phyloP scores from a whole-genome alignment of 2,329 filamentous ascomycete genomes.

The Aspergillus latus region DNA sequence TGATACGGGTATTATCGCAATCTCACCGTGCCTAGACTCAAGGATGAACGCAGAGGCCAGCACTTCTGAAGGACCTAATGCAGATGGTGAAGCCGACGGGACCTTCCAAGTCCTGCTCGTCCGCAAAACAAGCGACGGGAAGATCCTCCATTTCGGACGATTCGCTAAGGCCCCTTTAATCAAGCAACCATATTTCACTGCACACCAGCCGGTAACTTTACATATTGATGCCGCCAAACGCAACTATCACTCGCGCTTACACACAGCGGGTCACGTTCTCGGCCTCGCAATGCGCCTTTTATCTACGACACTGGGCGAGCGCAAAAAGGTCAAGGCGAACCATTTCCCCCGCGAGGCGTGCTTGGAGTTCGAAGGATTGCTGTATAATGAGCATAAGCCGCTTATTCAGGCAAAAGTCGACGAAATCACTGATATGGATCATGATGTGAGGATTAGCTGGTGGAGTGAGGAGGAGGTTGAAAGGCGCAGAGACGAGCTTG shows the following conservation, averaged over 20 bases:
- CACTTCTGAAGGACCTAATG: too few relatives aligned
- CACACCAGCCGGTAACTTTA: slow-evolving; percentile 24
- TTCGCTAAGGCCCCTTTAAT: not conserved
- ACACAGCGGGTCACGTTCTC: slow-evolving; percentile 33
- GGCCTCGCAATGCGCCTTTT: slow-evolving; percentile 31
- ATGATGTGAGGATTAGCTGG: slow-evolving; percentile 28
- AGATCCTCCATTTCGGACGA: slow-evolving; percentile 28
- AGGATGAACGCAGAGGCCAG: not conserved
- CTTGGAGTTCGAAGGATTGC: slow-evolving; percentile 31
- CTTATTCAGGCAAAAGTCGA: slow-evolving; percentile 31
- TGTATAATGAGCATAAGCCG: slow-evolving; percentile 31
- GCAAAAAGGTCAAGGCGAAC: slow-evolving; percentile 32
- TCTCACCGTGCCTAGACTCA: not conserved
- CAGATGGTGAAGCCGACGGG: slow-evolving; percentile 6
- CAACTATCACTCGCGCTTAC: slow-evolving; percentile 31
- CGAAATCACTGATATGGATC: slow-evolving; percentile 24
- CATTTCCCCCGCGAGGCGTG: slow-evolving; percentile 30
- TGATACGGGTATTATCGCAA: slow-evolving; percentile 24
- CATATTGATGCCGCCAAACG: slow-evolving; percentile 27
- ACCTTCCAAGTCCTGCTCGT: slow-evolving; percentile 28
- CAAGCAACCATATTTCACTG: slow-evolving; percentile 6
- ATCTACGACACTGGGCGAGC: slow-evolving; percentile 18
- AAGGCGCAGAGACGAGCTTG: slow-evolving; percentile 5
- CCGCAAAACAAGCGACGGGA: slow-evolving; percentile 26
- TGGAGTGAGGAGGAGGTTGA: slow-evolving; percentile 18